Base-by-base conservation (phyloP, 352 stramenopile species). In the Peronospora destructor region DNA sequence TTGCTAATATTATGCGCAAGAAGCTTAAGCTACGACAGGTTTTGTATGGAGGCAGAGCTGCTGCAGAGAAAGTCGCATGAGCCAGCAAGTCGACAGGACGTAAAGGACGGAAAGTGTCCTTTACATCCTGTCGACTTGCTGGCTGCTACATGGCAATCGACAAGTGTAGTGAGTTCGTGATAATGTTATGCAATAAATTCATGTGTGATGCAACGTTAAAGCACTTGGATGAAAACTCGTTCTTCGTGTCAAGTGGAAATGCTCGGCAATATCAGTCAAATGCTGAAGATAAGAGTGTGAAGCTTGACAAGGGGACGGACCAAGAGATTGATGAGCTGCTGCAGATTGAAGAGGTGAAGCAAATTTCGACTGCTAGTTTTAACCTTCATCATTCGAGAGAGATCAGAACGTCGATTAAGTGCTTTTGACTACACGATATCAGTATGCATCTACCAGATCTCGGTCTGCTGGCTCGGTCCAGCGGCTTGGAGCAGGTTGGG, bases 161-260 rank as follows among this genome's bases (percentile, higher is more conserved):
- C 50, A 59, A 53, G 25, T 35, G 68, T 26, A 38, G 7, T 13
- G 7, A 30, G 6, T 10, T 5, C 13, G 40, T 41, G 8, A 3
- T n/a, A 23, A 16, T 19, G 30, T 42, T n/a, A 28, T 34, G 2
- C 23, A 28, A 10, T 40, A 26, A 4, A 32, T 26, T 16, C 16
- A 16, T 6, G 23, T 25, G 30, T 42, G 40, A 39, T 55, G 11
- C 10, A 44, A 49, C 34, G 43, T 47, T 51, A 21, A 52, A 87
- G 76, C 65, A 87, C 43, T 56, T 88, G 53, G 50, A 63, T 8
- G 81, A 77, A 32, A 74, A 85, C 37, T 66, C 72, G 28, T 92
- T 73, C 29, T 65, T 92, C 7, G 73, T 87, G 0, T 89, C 81
- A 7, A 62, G 45, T 29, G 68, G 56, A 2, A 87, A 87, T 25